These are phyloP conservation scores for Senna siamea DNA, from an alignment of 306 rosid species.

Conservation along the genomic window DNA sequence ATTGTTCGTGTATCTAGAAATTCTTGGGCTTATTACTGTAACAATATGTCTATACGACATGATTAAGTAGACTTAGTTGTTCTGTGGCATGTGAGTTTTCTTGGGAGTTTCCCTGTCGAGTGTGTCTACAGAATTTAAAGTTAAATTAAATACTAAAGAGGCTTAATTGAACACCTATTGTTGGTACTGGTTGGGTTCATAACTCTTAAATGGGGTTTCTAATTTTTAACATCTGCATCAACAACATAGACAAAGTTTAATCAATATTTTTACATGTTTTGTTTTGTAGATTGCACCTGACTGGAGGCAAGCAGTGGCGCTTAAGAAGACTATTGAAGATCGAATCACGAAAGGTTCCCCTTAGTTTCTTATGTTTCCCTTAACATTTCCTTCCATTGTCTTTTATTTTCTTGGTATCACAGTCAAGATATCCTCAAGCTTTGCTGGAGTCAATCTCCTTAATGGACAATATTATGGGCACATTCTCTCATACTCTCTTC, in stretches of 20 bases:
- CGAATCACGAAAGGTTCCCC: conserved; percentile 73
- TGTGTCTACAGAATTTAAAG: not conserved
- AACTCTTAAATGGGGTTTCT: not conserved
- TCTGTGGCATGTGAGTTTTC: not conserved
- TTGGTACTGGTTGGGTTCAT: conserved; percentile 22
- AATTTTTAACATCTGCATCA: conserved; percentile 7
- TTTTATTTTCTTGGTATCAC: not conserved
- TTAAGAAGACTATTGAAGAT: conserved; percentile 66
- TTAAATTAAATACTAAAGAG: not conserved
- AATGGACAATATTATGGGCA: not conserved
- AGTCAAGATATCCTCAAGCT: not conserved
- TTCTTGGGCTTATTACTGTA: conserved; percentile 13
- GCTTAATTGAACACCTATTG: conserved; percentile 9
- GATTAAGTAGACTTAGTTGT: conserved; percentile 22
- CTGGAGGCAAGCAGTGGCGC: conserved; percentile 89
- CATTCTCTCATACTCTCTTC: not conserved
- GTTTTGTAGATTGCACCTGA: conserved; percentile 82
- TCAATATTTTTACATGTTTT: conserved; percentile 11
- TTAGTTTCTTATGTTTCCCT: conserved; percentile 6
- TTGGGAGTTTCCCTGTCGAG: not conserved
- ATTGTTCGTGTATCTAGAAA: not conserved
- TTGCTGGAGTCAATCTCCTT: not conserved
- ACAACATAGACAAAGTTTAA: conserved; percentile 8
- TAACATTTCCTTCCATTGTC: conserved; percentile 3
- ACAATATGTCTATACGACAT: not conserved